phyloP scores from a whole-genome alignment of 495 filamentous ascomycete genomes.

The Lophiotrema nucula region DNA sequence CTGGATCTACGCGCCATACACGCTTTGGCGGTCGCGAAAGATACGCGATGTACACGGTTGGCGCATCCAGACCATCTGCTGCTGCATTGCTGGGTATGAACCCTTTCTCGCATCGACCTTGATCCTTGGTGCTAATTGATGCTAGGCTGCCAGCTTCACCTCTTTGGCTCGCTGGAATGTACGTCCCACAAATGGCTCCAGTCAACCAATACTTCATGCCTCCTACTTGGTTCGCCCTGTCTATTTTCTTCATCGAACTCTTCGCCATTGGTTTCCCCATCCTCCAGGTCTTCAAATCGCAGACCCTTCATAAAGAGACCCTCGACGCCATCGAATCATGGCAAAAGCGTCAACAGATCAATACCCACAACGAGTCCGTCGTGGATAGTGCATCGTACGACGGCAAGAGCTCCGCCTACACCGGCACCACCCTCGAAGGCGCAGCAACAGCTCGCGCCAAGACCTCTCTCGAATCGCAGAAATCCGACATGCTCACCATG shows the following conservation, averaged over 20 bases:
- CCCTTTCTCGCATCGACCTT: neutral
- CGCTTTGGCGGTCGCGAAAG: slow-evolving; percentile 48
- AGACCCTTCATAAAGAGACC: slow-evolving; percentile 32
- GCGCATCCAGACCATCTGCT: slow-evolving; percentile 63
- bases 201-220: slow-evolving; percentile 57
- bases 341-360: slow-evolving; percentile 39
- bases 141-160: slow-evolving; percentile 62
- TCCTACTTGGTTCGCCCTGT: slow-evolving; percentile 54
- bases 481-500: slow-evolving; percentile 54
- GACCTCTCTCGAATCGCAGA: slow-evolving; percentile 4
- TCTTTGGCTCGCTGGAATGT: slow-evolving; percentile 63
- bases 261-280: slow-evolving; percentile 16
- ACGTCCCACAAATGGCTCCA: slow-evolving; percentile 54
- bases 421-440: slow-evolving; percentile 1
- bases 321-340: slow-evolving; percentile 46
- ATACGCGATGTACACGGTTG: slow-evolving; percentile 68
- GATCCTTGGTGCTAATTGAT: neutral
- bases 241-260: slow-evolving; percentile 37
- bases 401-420: slow-evolving; percentile 20
- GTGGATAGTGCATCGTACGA: slow-evolving; percentile 21
- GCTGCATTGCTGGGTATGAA: slow-evolving; percentile 54
- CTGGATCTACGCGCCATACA: slow-evolving; percentile 54
- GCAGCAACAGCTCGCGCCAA: slow-evolving; percentile 6
- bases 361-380: slow-evolving; percentile 31
- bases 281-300: slow-evolving; percentile 12